Evolutionary conservation across 768 basidiomycete species (phyloP), one percentile per base, ranked within the genome.

Genomic region (Phlegmacium glaucopus): DNA sequence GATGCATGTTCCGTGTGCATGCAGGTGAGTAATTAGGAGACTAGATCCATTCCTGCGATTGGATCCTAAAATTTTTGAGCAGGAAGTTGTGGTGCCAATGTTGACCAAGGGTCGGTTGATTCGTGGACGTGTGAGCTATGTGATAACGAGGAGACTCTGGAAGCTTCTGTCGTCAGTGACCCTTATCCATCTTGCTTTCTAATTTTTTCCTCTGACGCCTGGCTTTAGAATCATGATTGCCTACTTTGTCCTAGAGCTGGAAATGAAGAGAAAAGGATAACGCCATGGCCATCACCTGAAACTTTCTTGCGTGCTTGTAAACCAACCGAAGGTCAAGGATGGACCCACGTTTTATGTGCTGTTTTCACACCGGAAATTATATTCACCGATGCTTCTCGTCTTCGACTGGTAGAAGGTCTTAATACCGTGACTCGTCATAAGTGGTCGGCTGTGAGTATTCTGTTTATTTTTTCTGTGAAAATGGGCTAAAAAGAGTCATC

Each of bases 311-410:
- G 90, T 46, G 81, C 83, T 35, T 83, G 81, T 61, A 95, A 94
- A 60, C 90, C 90, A 6, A 95, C 94, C 0, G 94, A 96, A 70
- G 90, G 91, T 9, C 87, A 91, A 63, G 85, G 87, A 47, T 96
- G 94, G 94, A 84, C 83, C 0, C 95, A 98, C 62, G 74, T 94
- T 27, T 67, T 96, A 4, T 98, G 95, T 69, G 81, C 94, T 2
- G 82, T 90, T 1, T 97, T 92, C 68, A 80, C 83, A 25, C 85
- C 86, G 4, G 94, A 97, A 58, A 69, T 94, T n/a, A 76, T 70
- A 4, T 95, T 88, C 63, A 83, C 88, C 17, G 87, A 94, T 57
- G 80, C 90, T 0, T 61, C 72, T 6, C 78, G 78, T 11, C 70
- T 97, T 38, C 82, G 85, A 30, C 66, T 85, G n/a, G 89, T 89